Conservation (phyloP, 2,329 filamentous ascomycete genomes). For the Septoria petroselini region DNA sequence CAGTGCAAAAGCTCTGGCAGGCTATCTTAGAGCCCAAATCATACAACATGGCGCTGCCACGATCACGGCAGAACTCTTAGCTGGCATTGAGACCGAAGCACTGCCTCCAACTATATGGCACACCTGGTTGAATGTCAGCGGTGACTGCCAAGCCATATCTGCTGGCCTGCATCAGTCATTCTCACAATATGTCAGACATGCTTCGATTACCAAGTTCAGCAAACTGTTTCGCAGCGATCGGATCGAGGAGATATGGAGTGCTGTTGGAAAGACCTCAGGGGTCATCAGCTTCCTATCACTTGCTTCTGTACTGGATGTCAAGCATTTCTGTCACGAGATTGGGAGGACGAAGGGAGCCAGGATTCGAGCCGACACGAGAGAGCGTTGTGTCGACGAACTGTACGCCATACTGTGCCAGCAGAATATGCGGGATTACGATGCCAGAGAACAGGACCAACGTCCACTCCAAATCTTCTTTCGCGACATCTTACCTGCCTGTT, state of each 20-base stretch:
- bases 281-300: conserved; percentile 21
- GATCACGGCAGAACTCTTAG: conserved; percentile 23
- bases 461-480: conserved; percentile 18
- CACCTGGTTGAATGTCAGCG: conserved; percentile 24
- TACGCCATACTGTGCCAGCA: conserved; percentile 16
- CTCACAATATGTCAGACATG: conserved; percentile 16
- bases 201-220: conserved; percentile 21
- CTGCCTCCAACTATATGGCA: conserved; percentile 25
- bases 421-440: conserved; percentile 12
- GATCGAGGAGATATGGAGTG: conserved; percentile 21
- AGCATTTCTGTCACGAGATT: conserved; percentile 20
- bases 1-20: conserved; percentile 13
- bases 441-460: conserved; percentile 21
- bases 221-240: conserved; percentile 16
- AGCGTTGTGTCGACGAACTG: conserved; percentile 20
- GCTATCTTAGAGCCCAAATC: conserved; percentile 11
- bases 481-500: conserved; percentile 24
- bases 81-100: conserved; percentile 15
- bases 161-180: conserved; percentile 18
- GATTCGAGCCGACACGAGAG: conserved; percentile 9
- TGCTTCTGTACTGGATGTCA: conserved; percentile 27
- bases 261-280: conserved; percentile 23
- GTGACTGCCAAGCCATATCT: conserved; percentile 18
- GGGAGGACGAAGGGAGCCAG: conserved; percentile 13
- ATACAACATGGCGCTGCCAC: neutral